Percentiles rank a stretch among this genome's conserved stretches.
Conservation (phyloP, 495 filamentous ascomycete species). For the Aspergillus nanangensis region DNA sequence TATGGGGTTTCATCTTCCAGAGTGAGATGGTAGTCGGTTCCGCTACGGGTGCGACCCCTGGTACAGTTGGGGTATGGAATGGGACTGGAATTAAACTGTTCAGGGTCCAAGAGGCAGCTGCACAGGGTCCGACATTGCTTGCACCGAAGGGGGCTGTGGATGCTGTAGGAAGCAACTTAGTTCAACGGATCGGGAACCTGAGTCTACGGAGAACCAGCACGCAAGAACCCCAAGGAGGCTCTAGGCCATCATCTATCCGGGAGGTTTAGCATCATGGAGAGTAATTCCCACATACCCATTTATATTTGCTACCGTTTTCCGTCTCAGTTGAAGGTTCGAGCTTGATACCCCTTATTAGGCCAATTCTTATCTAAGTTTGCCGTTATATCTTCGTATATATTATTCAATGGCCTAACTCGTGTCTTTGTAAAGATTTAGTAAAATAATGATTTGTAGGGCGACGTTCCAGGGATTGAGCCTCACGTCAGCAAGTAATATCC, state of each 20-base stretch:
- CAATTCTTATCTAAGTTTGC: neutral
- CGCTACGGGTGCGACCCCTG: slow-evolving; percentile 47
- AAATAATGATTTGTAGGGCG: too few species aligned
- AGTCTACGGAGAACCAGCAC: slow-evolving; percentile 47
- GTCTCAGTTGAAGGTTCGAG: neutral
- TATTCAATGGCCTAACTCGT: neutral
- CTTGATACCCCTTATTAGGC: neutral
- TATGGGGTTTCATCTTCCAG: slow-evolving; percentile 95
- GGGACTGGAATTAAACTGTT: slow-evolving; percentile 85
- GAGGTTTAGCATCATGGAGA: slow-evolving; percentile 26
- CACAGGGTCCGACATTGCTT: slow-evolving; percentile 74
- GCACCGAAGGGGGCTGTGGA: slow-evolving; percentile 90
- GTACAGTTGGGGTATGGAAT: slow-evolving; percentile 95
- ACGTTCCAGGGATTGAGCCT: too few species aligned
- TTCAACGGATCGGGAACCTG: slow-evolving; percentile 79
- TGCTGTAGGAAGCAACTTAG: slow-evolving; percentile 88
- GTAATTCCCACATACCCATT: neutral
- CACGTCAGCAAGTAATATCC: too few species aligned
- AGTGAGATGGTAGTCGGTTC: slow-evolving; percentile 79
- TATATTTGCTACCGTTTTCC: neutral
- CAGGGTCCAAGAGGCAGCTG: slow-evolving; percentile 77
- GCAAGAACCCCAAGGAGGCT: slow-evolving; percentile 26
- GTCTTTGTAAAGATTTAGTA: too few species aligned
- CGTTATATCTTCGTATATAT: neutral
- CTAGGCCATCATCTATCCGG: slow-evolving; percentile 29